A percentile compares a stretch with the other conserved stretches of the same genome.
phyloP scores from a whole-genome alignment of 2,329 filamentous ascomycete species.

The Orbilia quercus region DNA sequence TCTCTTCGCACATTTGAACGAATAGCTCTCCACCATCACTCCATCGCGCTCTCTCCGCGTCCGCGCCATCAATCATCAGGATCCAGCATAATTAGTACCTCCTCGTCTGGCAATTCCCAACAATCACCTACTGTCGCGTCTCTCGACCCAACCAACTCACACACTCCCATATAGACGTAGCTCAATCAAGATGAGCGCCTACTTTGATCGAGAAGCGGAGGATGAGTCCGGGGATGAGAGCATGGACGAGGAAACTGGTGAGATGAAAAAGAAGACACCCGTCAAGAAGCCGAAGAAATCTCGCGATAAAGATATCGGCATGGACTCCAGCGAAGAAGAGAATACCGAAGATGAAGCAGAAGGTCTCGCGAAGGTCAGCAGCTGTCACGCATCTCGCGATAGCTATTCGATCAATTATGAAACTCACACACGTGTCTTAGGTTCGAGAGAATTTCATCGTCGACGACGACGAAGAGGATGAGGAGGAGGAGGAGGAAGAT shows the following conservation, averaged over 20 bases:
- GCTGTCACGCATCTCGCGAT: not conserved
- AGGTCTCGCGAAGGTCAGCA: constrained; percentile 77
- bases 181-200: constrained; percentile 72
- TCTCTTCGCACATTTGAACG: constrained; percentile 26
- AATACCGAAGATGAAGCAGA: constrained; percentile 93
- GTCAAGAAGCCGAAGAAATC: constrained; percentile 62
- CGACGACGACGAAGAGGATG: constrained; percentile 86
- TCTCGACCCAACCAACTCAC: constrained; percentile 13
- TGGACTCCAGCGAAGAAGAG: constrained; percentile 92
- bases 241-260: constrained; percentile 79
- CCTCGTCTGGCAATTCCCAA: constrained; percentile 11
- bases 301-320: constrained; percentile 65
- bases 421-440: constrained; percentile 65
- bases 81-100: not conserved
- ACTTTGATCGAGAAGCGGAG: constrained; percentile 87
- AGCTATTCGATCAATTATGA: not conserved
- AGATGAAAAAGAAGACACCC: constrained; percentile 66
- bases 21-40: constrained; percentile 24
- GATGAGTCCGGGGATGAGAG: constrained; percentile 84
- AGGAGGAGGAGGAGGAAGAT: constrained; percentile 77
- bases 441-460: constrained; percentile 95
- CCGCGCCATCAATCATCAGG: not conserved
- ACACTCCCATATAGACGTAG: not conserved
- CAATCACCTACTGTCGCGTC: constrained; percentile 37
- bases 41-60: constrained; percentile 5